Conservation (phyloP, 257 asterid species). For the Coffea eugenioides region DNA sequence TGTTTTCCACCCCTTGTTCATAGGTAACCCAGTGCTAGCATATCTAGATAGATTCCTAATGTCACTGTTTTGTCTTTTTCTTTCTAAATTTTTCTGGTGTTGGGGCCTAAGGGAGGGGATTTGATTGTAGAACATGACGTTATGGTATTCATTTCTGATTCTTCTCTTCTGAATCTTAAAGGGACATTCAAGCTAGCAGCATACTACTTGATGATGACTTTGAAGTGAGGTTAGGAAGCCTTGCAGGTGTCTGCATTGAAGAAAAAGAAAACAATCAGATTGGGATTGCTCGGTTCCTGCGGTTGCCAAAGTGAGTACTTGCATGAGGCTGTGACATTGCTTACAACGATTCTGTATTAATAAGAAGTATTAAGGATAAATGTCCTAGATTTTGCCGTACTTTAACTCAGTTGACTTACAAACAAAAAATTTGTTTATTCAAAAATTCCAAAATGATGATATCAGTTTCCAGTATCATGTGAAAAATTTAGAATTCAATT, state of each 20-base stretch:
- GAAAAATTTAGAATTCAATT: too few relatives aligned
- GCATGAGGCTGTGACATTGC: not conserved
- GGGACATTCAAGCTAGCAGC: constrained; percentile 21
- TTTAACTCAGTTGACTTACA: too few relatives aligned
- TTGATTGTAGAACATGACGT: not conserved
- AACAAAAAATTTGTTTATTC: too few relatives aligned
- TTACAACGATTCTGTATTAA: not conserved
- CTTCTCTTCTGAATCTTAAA: not conserved
- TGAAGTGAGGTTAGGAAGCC: constrained; percentile 17
- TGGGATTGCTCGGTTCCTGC: not conserved
- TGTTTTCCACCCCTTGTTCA: constrained; percentile 18
- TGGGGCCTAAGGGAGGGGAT: not conserved
- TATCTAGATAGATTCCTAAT: too few relatives aligned
- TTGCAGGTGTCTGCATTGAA: not conserved
- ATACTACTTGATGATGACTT: constrained; percentile 8
- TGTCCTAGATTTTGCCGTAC: not conserved
- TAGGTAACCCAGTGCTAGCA: constrained; percentile 4
- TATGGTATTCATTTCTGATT: not conserved
- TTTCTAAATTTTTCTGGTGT: not conserved
- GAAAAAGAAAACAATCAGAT: not conserved
- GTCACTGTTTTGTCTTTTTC: not conserved
- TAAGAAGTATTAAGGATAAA: not conserved
- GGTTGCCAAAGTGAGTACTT: not conserved
- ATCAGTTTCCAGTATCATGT: too few relatives aligned
- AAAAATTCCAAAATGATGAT: too few relatives aligned